Percentiles rank a stretch among this genome's conserved stretches.
Conservation (phyloP, 164 flowering plant species). For the Annona cherimola region DNA sequence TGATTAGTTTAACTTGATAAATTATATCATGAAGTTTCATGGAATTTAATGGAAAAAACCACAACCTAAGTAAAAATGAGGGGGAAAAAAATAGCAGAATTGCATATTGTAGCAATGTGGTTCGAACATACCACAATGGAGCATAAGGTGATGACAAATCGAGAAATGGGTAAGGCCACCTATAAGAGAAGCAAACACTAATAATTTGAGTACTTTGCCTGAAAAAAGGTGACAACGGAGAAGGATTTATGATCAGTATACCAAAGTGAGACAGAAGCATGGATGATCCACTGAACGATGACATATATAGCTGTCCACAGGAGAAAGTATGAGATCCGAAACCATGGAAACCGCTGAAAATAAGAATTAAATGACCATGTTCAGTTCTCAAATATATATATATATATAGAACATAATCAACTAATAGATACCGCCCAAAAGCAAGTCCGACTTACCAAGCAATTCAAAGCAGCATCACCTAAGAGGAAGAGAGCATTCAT, state of each 20-base stretch:
- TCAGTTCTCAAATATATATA: not conserved
- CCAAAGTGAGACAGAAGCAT: conserved; percentile 60
- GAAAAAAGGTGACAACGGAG: not conserved
- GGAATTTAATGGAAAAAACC: not conserved
- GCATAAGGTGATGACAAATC: conserved; percentile 57
- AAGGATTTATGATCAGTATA: conserved; percentile 17
- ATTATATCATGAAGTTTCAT: not conserved
- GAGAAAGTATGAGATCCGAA: conserved; percentile 75
- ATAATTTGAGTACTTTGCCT: not conserved
- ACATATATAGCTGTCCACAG: conserved; percentile 69
- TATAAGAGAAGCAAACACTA: conserved; percentile 7
- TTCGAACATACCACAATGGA: conserved; percentile 42
- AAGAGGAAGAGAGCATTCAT: conserved; percentile 76
- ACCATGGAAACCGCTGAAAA: conserved; percentile 76
- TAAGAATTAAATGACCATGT: not conserved
- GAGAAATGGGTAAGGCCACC: conserved; percentile 71
- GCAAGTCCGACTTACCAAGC: conserved; percentile 46
- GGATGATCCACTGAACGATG: conserved; percentile 80
- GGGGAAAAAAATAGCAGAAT: not conserved
- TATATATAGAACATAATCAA: too few relatives aligned
- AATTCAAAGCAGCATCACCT: conserved; percentile 69
- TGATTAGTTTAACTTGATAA: too few relatives aligned
- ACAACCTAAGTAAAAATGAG: not conserved
- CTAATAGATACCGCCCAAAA: not conserved
- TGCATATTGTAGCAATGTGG: not conserved